A percentile compares a stretch with the other conserved stretches of the same genome.
These are phyloP conservation scores for Thuja plicata DNA, from an alignment of 83 land plant genomes.

Conservation along the genomic window DNA sequence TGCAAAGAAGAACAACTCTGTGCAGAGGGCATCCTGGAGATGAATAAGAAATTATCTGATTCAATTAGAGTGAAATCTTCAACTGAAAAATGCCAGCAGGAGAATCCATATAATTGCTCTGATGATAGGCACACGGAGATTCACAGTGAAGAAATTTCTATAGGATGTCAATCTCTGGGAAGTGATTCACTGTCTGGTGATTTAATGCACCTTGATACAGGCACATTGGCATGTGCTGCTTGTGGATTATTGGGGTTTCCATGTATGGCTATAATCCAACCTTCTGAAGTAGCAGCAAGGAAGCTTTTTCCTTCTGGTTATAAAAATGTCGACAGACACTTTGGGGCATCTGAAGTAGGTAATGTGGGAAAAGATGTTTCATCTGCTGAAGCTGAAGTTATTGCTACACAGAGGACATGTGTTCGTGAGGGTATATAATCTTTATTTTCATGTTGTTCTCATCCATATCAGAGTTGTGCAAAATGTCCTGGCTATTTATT, in stretches of 20 bases:
- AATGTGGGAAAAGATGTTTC: not conserved
- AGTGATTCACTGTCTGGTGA: slow-evolving; percentile 40
- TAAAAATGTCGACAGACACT: not conserved
- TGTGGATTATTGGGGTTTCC: slow-evolving; percentile 96
- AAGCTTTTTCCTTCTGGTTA: slow-evolving; percentile 16
- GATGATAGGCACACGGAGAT: not conserved
- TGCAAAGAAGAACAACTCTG: not conserved
- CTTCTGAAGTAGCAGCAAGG: slow-evolving; percentile 40
- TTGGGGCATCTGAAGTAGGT: not conserved
- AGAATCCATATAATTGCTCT: no score
- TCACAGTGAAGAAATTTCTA: not conserved
- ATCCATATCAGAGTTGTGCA: not conserved
- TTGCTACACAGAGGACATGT: not conserved
- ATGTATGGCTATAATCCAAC: slow-evolving; percentile 88
- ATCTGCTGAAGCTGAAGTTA: not conserved
- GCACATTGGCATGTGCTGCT: slow-evolving; percentile 90
- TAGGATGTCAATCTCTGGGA: slow-evolving; percentile 13
- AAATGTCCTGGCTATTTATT: not conserved
- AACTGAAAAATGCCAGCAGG: slow-evolving; percentile 5
- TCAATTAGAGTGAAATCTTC: not conserved
- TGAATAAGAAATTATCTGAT: not conserved
- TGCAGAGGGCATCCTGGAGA: slow-evolving; percentile 3
- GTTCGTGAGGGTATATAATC: no score
- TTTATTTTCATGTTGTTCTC: not conserved
- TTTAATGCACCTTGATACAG: slow-evolving; percentile 62